phyloP scores from a whole-genome alignment of 371 early-diverging fungal genomes.

The Mucor plumbeus region DNA sequence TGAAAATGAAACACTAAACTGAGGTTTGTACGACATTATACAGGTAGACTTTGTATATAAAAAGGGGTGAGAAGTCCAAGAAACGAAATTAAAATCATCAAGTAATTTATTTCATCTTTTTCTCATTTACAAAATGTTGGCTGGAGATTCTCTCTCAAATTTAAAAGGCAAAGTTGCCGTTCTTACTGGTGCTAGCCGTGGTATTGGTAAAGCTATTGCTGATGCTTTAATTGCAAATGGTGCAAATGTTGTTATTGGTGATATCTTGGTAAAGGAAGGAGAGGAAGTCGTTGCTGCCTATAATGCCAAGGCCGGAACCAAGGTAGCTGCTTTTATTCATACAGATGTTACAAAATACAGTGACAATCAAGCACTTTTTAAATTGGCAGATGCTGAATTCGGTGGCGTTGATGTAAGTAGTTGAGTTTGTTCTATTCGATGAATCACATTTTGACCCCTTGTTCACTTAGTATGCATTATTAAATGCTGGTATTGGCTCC shows the following conservation, averaged over 20 bases:
- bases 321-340: slow-evolving; percentile 50
- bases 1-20: background rate
- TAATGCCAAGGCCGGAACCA: slow-evolving; percentile 37
- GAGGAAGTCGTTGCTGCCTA: slow-evolving; percentile 37
- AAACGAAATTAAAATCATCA: background rate
- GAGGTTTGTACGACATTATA: background rate
- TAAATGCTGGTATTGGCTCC: slow-evolving; percentile 68
- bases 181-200: slow-evolving; percentile 85
- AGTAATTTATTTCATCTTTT: background rate
- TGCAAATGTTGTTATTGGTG: slow-evolving; percentile 71
- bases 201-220: slow-evolving; percentile 67
- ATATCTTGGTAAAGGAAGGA: slow-evolving; percentile 56
- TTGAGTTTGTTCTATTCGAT: background rate
- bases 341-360: slow-evolving; percentile 66
- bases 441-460: too few species aligned
- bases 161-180: slow-evolving; percentile 57
- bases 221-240: slow-evolving; percentile 50
- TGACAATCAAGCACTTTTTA: slow-evolving; percentile 55
- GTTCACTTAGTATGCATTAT: slow-evolving; percentile 16
- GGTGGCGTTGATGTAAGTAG: slow-evolving; percentile 65
- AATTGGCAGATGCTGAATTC: slow-evolving; percentile 55
- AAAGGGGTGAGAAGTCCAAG: background rate
- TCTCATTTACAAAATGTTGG: background rate
- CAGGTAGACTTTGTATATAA: background rate
- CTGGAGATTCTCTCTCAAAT: background rate